A percentile compares a stretch with the other conserved stretches of the same genome.
phyloP scores from a whole-genome alignment of 306 rosid genomes.

The Hippophae tibetana region DNA sequence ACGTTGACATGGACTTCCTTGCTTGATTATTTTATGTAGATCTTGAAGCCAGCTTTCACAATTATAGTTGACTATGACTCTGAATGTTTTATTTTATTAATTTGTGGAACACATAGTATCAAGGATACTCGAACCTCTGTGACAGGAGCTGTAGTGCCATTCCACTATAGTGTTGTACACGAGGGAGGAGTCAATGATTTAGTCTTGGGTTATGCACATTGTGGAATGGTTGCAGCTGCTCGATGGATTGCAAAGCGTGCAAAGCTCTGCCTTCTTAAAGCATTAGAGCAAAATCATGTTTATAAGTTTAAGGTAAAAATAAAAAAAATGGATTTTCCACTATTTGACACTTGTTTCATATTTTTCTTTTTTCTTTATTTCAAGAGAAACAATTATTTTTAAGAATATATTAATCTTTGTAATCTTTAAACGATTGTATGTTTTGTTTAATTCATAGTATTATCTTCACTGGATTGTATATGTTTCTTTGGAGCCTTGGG shows the following conservation, averaged over 20 bases:
- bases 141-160: constrained; percentile 84
- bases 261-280: constrained; percentile 66
- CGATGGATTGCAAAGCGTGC: constrained; percentile 87
- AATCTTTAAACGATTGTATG: too few relatives aligned
- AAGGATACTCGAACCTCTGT: constrained; percentile 91
- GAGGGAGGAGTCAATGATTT: constrained; percentile 78
- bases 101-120: constrained; percentile 93
- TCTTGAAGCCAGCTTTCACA: too few relatives aligned
- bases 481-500: too few relatives aligned
- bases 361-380: too few relatives aligned
- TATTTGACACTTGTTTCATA: too few relatives aligned
- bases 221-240: constrained; percentile 97
- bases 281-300: constrained; percentile 45
- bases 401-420: too few relatives aligned
- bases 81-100: constrained; percentile 58
- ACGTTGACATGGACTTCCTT: too few relatives aligned
- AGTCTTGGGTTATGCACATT: constrained; percentile 89
- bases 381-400: too few relatives aligned
- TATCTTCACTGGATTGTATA: too few relatives aligned
- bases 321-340: not conserved
- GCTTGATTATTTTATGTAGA: too few relatives aligned
- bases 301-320: constrained; percentile 59
- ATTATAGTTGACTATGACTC: not conserved
- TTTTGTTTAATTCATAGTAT: too few relatives aligned
- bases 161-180: constrained; percentile 72